phyloP scores from a whole-genome alignment of 176 grass and related monocot species.

The Triticum monococcum region DNA sequence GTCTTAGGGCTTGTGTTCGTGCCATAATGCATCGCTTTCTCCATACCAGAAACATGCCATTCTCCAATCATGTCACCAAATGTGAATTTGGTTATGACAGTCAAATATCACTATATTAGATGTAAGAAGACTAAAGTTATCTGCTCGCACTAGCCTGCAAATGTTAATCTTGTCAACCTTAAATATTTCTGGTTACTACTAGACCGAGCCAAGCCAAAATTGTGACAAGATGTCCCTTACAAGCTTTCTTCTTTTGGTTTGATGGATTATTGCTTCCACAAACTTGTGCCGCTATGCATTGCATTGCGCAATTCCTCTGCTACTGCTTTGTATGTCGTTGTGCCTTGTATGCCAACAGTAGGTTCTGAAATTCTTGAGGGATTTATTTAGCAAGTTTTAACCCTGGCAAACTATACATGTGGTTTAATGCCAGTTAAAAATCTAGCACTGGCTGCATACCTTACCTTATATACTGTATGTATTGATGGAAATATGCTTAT shows the following conservation, averaged over 20 bases:
- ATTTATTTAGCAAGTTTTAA: neutral
- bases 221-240: neutral
- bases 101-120: neutral
- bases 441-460: neutral
- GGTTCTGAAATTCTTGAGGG: neutral
- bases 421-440: neutral
- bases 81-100: neutral
- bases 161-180: neutral
- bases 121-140: neutral
- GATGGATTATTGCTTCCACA: neutral
- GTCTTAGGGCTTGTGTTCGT: neutral
- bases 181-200: neutral
- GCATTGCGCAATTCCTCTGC: neutral
- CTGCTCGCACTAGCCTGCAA: neutral
- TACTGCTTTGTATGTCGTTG: neutral
- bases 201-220: neutral
- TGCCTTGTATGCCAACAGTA: neutral
- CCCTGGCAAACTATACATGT: neutral
- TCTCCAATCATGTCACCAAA: neutral
- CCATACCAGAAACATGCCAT: neutral
- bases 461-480: neutral
- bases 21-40: neutral
- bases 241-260: neutral
- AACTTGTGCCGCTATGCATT: neutral
- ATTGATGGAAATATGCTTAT: constrained; percentile 26